Conservation (phyloP, 2,329 filamentous ascomycete genomes). For the Chaetomium globosum region DNA sequence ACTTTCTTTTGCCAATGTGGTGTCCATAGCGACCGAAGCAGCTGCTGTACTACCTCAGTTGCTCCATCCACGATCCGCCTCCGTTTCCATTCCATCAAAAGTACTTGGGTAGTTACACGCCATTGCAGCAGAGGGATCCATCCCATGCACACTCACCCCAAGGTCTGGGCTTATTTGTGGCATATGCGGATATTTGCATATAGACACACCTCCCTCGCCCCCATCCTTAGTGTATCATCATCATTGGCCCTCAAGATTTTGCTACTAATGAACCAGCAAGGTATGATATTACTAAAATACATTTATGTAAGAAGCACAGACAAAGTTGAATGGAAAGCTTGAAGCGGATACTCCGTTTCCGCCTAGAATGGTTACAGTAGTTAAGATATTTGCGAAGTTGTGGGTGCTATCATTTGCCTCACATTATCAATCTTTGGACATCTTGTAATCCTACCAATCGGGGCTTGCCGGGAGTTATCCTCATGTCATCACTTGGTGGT, state of each 20-base stretch:
- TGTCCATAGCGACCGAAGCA: not conserved
- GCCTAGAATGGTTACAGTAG: not conserved
- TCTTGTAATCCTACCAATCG: not conserved
- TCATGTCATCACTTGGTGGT: not conserved
- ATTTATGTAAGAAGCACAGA: not conserved
- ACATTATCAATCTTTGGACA: not conserved
- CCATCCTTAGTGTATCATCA: not conserved
- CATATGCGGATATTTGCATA: not conserved
- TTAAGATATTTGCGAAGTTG: not conserved
- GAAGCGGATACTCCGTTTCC: not conserved
- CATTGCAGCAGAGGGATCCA: not conserved
- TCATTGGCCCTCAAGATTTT: not conserved
- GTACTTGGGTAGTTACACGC: constrained; percentile 4
- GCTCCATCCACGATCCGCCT: not conserved
- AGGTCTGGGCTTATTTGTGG: not conserved
- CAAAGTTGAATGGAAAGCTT: not conserved
- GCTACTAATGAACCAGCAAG: not conserved
- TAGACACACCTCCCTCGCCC: not conserved
- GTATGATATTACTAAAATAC: not conserved
- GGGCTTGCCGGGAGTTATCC: not conserved
- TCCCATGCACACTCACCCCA: not conserved
- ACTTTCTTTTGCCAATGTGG: not conserved
- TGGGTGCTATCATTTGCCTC: not conserved
- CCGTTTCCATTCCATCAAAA: not conserved
- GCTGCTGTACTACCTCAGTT: not conserved